Evolutionary conservation across 768 basidiomycete species (phyloP), one percentile per base, ranked within the genome.

Genomic region (Tulasnella sp.): DNA sequence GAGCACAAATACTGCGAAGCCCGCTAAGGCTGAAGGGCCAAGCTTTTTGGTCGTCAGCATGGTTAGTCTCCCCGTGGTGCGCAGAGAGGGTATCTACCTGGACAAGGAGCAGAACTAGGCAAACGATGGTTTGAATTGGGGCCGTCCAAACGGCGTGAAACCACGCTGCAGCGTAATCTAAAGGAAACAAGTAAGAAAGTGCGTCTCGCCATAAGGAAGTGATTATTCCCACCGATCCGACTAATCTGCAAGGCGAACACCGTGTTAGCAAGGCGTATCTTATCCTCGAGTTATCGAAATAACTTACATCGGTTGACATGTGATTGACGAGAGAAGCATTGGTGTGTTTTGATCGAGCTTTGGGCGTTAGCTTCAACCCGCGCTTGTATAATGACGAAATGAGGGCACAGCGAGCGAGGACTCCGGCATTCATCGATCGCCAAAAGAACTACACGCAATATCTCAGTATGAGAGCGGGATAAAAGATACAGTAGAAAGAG

Each of bases 41-140:
- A 97, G 84, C 81, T 94, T 81, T 29, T 26, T 15, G 44, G 71
- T 26, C 37, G 77, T 69, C 61, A 55, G 51, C 71, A 23, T 26
- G 26, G 71, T 46, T 29, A 11, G 37, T 20, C 13, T 55, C 40
- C 18, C 48, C 42, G 6, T 10, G 5, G 42, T 20, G 29, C 9
- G 71, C n/a, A 67, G 29, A 13, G 29, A 18, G 6, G n/a, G 23
- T 55, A 51, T 32, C 9, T 61, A 77, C 73, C 40, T 78, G 77
- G 37, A 73, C 40, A 73, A 95, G 81, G 2, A 97, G 88, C 32
- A 96, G 87, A 72, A 90, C 84, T 5, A 96, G 87, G 82, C 93
- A 95, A 72, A 96, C 89, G 16, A 86, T 82, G 85, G 96, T 88
- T 82, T 94, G 93, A 70, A 96, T 90, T 0, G 91, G 91, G 0